These are phyloP conservation scores for Solanum peruvianum DNA, from an alignment of 257 asterid genomes.

Conservation along the genomic window DNA sequence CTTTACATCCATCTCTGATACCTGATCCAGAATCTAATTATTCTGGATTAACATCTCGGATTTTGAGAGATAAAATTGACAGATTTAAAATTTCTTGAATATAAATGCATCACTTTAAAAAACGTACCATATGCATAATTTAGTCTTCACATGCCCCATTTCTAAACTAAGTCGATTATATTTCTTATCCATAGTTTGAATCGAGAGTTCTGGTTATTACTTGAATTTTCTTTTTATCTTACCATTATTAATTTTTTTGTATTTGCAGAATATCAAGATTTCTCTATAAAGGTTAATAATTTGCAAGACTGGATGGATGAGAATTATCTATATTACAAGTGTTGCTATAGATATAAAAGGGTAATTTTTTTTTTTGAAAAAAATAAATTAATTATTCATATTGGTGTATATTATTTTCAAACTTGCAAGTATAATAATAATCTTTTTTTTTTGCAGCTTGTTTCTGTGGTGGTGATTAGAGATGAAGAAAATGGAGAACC, in stretches of 20 bases:
- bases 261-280: background rate
- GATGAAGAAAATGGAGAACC: background rate
- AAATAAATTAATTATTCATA: background rate
- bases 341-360: background rate
- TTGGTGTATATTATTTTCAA: background rate
- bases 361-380: background rate
- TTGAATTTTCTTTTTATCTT: background rate
- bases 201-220: background rate
- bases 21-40: rapidly evolving
- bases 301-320: conserved; percentile 21
- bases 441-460: background rate
- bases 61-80: background rate
- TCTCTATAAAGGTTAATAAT: background rate
- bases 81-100: background rate
- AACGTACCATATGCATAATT: background rate
- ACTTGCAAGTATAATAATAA: background rate
- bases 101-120: background rate
- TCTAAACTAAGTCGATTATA: background rate
- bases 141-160: background rate
- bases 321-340: conserved; percentile 16
- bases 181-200: background rate
- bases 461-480: background rate
- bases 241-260: background rate
- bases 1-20: background rate
- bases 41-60: rapidly evolving